Conservation (phyloP, 2,329 filamentous ascomycete genomes). For the Penicillium corylophilum region DNA sequence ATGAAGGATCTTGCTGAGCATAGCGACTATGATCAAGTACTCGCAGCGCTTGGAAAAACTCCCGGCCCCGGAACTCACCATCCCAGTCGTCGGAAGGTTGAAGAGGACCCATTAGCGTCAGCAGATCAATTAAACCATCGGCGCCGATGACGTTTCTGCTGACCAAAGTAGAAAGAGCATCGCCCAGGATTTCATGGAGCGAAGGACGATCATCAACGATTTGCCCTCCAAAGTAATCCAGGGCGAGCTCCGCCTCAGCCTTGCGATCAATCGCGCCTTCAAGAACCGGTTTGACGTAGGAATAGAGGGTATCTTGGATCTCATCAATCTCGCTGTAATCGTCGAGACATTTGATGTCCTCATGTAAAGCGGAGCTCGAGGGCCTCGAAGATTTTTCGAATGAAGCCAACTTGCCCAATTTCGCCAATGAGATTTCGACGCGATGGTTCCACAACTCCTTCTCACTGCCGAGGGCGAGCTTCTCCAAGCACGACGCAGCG, state of each 20-base stretch:
- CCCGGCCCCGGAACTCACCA: constrained; percentile 52
- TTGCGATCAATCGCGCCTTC: constrained; percentile 73
- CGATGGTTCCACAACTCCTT: constrained; percentile 88
- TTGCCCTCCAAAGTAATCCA: constrained; percentile 62
- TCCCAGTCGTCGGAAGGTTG: constrained; percentile 48
- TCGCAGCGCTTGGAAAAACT: constrained; percentile 74
- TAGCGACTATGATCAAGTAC: constrained; percentile 54
- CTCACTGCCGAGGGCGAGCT: constrained; percentile 69
- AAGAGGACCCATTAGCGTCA: constrained; percentile 72
- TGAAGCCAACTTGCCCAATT: constrained; percentile 72
- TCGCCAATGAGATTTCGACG: constrained; percentile 85
- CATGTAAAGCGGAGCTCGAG: constrained; percentile 40
- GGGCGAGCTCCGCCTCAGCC: constrained; percentile 72
- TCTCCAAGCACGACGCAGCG: constrained; percentile 69
- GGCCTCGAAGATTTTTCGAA: constrained; percentile 36
- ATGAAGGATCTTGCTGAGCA: constrained; percentile 49
- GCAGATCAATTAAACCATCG: constrained; percentile 58
- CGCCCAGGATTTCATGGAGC: constrained; percentile 69
- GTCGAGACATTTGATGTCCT: constrained; percentile 56
- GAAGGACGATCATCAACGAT: constrained; percentile 60
- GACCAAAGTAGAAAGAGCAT: constrained; percentile 68
- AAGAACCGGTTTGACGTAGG: constrained; percentile 67
- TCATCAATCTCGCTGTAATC: constrained; percentile 66
- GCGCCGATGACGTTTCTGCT: constrained; percentile 65
- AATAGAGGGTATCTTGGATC: constrained; percentile 77